phyloP scores from a whole-genome alignment of 2,329 filamentous ascomycete species.

The Xylaria sp. region DNA sequence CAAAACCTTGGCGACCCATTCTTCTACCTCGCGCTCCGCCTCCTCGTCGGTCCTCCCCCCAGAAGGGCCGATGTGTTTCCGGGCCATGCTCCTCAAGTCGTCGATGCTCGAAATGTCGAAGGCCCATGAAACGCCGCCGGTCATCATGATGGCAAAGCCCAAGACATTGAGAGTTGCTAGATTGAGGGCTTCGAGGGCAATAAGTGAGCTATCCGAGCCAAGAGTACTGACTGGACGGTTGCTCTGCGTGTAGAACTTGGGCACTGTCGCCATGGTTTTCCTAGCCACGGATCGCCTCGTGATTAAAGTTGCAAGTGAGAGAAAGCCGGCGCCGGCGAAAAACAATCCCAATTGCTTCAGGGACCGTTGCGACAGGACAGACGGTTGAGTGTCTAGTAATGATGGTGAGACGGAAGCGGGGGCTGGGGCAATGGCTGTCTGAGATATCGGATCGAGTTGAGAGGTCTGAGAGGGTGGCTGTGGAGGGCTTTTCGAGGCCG shows the following conservation, averaged over 20 bases:
- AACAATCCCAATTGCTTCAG: constrained; percentile 75
- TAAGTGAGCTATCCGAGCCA: constrained; percentile 70
- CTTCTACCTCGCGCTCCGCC: constrained; percentile 70
- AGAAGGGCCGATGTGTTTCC: constrained; percentile 52
- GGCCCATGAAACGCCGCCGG: constrained; percentile 79
- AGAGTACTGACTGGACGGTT: constrained; percentile 57
- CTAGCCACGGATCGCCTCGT: constrained; percentile 76
- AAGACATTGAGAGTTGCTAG: constrained; percentile 88
- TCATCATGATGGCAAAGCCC: constrained; percentile 77
- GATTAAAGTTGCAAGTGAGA: constrained; percentile 76
- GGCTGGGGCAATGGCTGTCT: background rate
- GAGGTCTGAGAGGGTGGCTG: constrained; percentile 15
- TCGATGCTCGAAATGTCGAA: constrained; percentile 78
- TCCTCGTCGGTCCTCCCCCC: constrained; percentile 56
- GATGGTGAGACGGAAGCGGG: constrained; percentile 31
- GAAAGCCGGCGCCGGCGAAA: constrained; percentile 79
- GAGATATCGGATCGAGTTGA: constrained; percentile 21
- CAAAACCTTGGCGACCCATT: constrained; percentile 70
- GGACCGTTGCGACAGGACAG: constrained; percentile 59
- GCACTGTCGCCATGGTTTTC: constrained; percentile 69
- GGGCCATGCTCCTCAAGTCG: constrained; percentile 69
- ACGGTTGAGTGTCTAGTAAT: constrained; percentile 34
- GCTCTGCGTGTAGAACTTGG: constrained; percentile 77
- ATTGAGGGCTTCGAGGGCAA: constrained; percentile 85
- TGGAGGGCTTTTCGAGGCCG: constrained; percentile 22